A percentile compares a stretch with the other conserved stretches of the same genome.
These are phyloP conservation scores for Fragaria iinumae DNA, from an alignment of 306 rosid species.

Conservation along the genomic window DNA sequence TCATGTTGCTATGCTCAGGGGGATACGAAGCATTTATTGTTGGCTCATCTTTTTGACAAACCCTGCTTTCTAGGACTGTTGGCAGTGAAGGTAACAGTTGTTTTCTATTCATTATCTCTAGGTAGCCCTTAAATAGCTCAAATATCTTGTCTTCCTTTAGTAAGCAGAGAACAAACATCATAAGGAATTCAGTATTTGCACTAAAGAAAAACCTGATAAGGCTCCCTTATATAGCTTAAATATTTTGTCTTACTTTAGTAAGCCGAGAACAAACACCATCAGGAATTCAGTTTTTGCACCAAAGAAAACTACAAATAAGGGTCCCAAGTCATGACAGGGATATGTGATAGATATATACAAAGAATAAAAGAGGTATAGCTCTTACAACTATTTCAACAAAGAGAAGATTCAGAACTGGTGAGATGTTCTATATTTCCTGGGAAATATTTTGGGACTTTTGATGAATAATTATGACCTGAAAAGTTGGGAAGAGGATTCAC, in stretches of 20 bases:
- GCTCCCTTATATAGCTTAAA: background rate
- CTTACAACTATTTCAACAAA: background rate
- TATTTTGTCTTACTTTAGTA: background rate
- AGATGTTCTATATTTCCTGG: background rate
- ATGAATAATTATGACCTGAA: background rate
- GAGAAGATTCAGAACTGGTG: background rate
- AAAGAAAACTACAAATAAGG: background rate
- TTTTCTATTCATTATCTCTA: conserved; percentile 5
- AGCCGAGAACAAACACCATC: background rate
- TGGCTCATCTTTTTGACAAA: conserved; percentile 90
- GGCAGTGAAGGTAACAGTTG: conserved; percentile 64
- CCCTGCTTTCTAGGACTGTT: conserved; percentile 87
- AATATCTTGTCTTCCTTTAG: background rate
- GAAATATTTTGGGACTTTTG: background rate
- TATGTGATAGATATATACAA: background rate
- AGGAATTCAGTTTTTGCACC: background rate
- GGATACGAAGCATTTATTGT: conserved; percentile 58
- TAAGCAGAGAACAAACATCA: background rate
- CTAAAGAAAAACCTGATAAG: background rate
- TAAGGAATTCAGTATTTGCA: background rate
- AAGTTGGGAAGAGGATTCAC: background rate
- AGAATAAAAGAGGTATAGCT: background rate
- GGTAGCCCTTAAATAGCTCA: background rate
- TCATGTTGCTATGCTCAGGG: conserved; percentile 41
- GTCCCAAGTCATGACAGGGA: background rate